Evolutionary conservation across 352 stramenopile species (phyloP), one percentile per base, ranked within the genome.

Genomic region (Pythium phragmitis): DNA sequence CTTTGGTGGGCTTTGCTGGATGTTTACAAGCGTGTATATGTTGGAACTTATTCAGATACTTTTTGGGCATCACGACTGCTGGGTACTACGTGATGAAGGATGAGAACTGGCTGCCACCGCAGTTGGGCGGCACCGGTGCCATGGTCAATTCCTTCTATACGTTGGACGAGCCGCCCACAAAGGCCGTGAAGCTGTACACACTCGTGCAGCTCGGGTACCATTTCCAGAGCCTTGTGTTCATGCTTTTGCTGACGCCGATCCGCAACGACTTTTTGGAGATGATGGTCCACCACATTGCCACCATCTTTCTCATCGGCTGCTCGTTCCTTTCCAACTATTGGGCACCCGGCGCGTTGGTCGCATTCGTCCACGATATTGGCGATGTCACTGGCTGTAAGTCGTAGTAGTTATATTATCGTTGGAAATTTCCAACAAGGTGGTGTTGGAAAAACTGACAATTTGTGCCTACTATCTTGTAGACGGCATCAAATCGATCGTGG

Each of bases 231-330:
- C 49, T 87, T 5, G 28, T 87, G 9, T 87, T 73, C 66, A 83
- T 87, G 77, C 49, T 84, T 36, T 60, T 84, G 43, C 71, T 87
- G 53, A 83, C 77, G 28, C 73, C 77, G 33, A 82, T 84, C 43
- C 75, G 77, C 12, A 84, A 80, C 68, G 77, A 87, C 67, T 87
- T 87, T 62, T 69, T 84, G 34, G 77, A 83, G 56, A 87, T 83
- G 75, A 41, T 82, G 48, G 41, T 87, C 43, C 77, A 87, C 39
- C 77, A 87, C 58, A 69, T 87, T 48, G 75, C 75, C 39, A 87
- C 77, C 21, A 81, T 87, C 28, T 70, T 87, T 47, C 74, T 87
- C 52, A 83, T 87, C n/a, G 69, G 67, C 65, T 66, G 73, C 37
- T 87, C 77, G 47, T 87, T 73, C 50, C 69, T 87, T 21, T 70